Evolutionary conservation across 768 basidiomycete species (phyloP), one percentile per base, ranked within the genome.

Genomic region (Crassisporium funariophilum): DNA sequence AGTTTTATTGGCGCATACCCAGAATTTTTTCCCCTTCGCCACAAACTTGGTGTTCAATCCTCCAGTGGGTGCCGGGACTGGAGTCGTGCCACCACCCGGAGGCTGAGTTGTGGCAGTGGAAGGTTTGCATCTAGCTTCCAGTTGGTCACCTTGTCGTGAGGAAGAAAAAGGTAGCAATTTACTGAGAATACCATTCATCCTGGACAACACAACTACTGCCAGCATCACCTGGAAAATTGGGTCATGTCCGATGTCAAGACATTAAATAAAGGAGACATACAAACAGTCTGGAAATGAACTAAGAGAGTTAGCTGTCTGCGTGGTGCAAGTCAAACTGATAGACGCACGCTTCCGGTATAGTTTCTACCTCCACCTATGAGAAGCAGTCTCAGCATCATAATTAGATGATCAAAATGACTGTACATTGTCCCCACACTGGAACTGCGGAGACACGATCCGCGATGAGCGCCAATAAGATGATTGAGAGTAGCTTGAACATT

Each of bases 351-450:
- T 38, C 71, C 71, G 34, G 54, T 53, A 54, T 59, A 69, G 27
- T 59, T 59, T 19, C 63, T 65, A 15, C 68, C 67, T 19, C 62
- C 61, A 47, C 64, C 62, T 66, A 44, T n/a, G n/a, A n/a, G n/a
- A n/a, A n/a, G n/a, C n/a, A n/a, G n/a, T n/a, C 13, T 41, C 16
- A 7, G 31, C 3, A 33, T 33, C 3, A 7, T 33, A 16, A 33
- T 12, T 2, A 3, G 4, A 33, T 7, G 6, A 16, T 33, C 16
- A 31, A 24, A 41, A 35, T 12, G 7, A 56, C 64, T 35, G n/a
- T 23, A 69, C 70, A 73, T 59, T 70, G 69, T 25, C 67, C 67
- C 61, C 63, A 73, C 17, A 67, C 64, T 15, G 60, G 59, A n/a
- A 64, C 61, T 11, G 64, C 65, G 20, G 50, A 23, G 33, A 25